Evolutionary conservation across 1,284 basidiomycete genomes (phyloP), one percentile per base, ranked within the genome.

Genomic region (Schizopora paradoxa): DNA sequence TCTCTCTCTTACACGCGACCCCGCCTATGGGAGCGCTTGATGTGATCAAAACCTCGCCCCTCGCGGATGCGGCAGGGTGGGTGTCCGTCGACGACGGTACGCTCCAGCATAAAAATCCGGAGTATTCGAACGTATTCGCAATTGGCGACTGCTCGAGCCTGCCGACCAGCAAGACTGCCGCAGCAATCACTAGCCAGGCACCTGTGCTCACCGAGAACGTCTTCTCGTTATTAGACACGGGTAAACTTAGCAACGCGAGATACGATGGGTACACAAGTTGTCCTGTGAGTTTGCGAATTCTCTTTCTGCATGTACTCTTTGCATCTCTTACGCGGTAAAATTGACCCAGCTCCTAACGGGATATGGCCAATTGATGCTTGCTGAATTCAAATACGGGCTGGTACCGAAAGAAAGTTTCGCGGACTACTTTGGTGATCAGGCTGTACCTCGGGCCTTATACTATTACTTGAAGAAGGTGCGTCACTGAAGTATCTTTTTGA

Each of bases 121-220:
- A 81, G 57, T 88, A 70, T 61, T 66, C 72, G 46, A 97, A 97
- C 64, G 76, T 98, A 26, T 98, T 94, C 65, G 77, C 88, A 6
- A 61, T 96, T 16, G 95, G 95, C 21, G 95, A 99, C 61, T 89
- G 87, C 53, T 89, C 90, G 21, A 90, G 83, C 42, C 68, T 96
- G 34, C 93, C 94, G 5, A 98, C 92, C 10, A 92, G 89, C 64
- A 99, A 96, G 75, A 99, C 95, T 1, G 91, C 89, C 0, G 94
- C 95, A 2, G 95, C 94, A 1, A 88, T 97, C 58, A 92, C 89
- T 1, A 80, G 79, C 0, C 91, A 99, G 64, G 83, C 89, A 0
- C 95, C 95, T n/a, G 85, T 99, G 2, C 72, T 98, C 40, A 81
- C 86, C 1, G 88, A 95, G 65, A 99, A 98, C 67, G 64, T 97